Conservation (phyloP, 2,329 filamentous ascomycete genomes). For the Colletotrichum sojae region DNA sequence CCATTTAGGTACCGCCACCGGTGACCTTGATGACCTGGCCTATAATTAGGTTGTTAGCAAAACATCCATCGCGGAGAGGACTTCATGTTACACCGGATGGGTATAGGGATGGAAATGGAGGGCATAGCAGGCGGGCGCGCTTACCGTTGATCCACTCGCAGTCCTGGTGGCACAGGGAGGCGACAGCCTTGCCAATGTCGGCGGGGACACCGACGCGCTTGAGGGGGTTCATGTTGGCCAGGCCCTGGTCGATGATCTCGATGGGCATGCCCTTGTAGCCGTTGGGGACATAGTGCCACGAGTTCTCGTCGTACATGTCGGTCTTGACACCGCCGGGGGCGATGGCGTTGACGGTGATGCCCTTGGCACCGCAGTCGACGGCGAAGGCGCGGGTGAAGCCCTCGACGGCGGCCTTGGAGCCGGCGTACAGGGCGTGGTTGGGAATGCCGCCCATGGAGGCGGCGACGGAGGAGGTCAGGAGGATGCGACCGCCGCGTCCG, state of each 20-base stretch:
- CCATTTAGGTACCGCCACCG: conserved; percentile 47
- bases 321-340: conserved; percentile 81
- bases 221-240: conserved; percentile 71
- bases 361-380: conserved; percentile 77
- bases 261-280: conserved; percentile 65
- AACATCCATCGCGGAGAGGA: no score
- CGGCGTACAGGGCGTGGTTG: conserved; percentile 80
- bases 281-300: conserved; percentile 75
- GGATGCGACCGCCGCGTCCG: conserved; percentile 77
- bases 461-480: conserved; percentile 81
- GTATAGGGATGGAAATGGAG: no score
- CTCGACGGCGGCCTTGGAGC: conserved; percentile 80
- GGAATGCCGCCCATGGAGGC: conserved; percentile 75
- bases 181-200: conserved; percentile 72
- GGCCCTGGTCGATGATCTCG: conserved; percentile 67
- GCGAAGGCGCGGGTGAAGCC: conserved; percentile 80
- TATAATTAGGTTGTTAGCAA: conserved; percentile 58
- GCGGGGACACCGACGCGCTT: conserved; percentile 70
- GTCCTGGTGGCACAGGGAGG: conserved; percentile 68
- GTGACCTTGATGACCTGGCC: conserved; percentile 58
- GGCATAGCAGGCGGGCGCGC: conserved; percentile 42
- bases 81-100: conserved; percentile 44
- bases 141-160: conserved; percentile 77
- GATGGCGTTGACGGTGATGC: conserved; percentile 80
- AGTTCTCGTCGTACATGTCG: conserved; percentile 82